Percentiles rank a stretch among this genome's conserved stretches.
Evolutionary conservation across 2,329 filamentous ascomycete species (phyloP).

Genomic region (Fusarium anthophilum): DNA sequence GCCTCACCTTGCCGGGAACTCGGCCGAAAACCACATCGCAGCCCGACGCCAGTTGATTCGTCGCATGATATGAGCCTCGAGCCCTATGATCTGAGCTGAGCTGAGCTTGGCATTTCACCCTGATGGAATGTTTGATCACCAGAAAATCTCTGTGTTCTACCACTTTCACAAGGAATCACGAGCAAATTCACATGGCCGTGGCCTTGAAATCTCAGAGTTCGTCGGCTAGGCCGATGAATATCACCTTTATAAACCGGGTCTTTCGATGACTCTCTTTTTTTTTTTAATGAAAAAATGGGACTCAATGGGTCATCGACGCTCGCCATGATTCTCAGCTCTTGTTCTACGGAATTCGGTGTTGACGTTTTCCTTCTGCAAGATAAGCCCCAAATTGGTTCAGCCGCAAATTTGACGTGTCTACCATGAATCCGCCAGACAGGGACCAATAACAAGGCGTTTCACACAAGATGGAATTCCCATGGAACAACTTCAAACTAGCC

Average conservation of each 20-base stretch:
- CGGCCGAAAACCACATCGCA: conserved; percentile 21
- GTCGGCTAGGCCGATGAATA: conserved; percentile 18
- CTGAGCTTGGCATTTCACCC: background rate
- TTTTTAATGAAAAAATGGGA: background rate
- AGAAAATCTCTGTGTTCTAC: background rate
- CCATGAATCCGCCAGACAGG: background rate
- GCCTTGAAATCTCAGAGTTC: background rate
- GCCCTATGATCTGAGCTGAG: background rate
- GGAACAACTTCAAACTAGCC: background rate
- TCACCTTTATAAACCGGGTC: conserved; percentile 21
- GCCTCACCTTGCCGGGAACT: conserved; percentile 19
- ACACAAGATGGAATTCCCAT: background rate
- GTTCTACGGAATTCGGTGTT: conserved; percentile 17
- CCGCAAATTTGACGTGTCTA: conserved; percentile 3
- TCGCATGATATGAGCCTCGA: background rate
- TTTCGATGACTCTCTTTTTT: background rate
- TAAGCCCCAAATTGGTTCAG: conserved; percentile 26
- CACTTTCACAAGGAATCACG: background rate
- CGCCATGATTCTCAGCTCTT: conserved; percentile 2
- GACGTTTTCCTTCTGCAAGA: background rate
- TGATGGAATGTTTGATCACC: background rate
- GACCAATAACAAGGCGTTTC: conserved; percentile 3
- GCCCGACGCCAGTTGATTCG: background rate
- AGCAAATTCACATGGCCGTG: conserved; percentile 1
- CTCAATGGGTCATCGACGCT: conserved; percentile 2